Percentiles rank a stretch among this genome's conserved stretches.
Evolutionary conservation across 2,329 filamentous ascomycete genomes (phyloP).

Genomic region (Penicillium sp.): DNA sequence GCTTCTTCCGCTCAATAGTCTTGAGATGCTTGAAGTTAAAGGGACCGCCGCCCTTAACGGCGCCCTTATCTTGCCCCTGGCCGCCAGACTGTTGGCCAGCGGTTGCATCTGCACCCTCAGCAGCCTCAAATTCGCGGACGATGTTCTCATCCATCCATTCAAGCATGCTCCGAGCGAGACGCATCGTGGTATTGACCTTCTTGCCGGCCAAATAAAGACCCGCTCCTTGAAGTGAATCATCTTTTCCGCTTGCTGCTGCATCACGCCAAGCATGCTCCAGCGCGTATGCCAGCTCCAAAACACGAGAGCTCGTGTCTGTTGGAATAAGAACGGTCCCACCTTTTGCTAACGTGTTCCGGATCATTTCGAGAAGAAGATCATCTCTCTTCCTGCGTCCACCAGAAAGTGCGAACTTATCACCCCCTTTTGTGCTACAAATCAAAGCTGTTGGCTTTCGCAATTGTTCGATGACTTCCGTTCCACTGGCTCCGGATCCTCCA

Average conservation of each 20-base stretch:
- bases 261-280: constrained; percentile 89
- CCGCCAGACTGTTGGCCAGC: constrained; percentile 41
- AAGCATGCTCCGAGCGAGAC: constrained; percentile 90
- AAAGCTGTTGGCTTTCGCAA: constrained; percentile 90
- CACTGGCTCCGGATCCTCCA: constrained; percentile 76
- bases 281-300: constrained; percentile 88
- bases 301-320: constrained; percentile 91
- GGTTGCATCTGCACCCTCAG: constrained; percentile 45
- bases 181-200: constrained; percentile 85
- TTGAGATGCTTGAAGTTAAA: constrained; percentile 90
- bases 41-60: constrained; percentile 62
- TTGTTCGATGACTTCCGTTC: constrained; percentile 90
- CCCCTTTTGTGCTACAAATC: constrained; percentile 85
- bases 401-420: constrained; percentile 70
- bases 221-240: constrained; percentile 54
- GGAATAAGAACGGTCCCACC: constrained; percentile 93
- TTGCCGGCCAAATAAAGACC: constrained; percentile 81
- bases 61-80: constrained; percentile 42
- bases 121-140: constrained; percentile 84
- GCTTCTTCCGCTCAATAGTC: constrained; percentile 78
- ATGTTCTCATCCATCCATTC: constrained; percentile 99
- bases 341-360: constrained; percentile 75
- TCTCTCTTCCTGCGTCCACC: constrained; percentile 81
- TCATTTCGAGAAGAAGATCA: constrained; percentile 80
- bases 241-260: constrained; percentile 59